Conservation (phyloP, 2,329 filamentous ascomycete species). For the Trichoderma hamatum region DNA sequence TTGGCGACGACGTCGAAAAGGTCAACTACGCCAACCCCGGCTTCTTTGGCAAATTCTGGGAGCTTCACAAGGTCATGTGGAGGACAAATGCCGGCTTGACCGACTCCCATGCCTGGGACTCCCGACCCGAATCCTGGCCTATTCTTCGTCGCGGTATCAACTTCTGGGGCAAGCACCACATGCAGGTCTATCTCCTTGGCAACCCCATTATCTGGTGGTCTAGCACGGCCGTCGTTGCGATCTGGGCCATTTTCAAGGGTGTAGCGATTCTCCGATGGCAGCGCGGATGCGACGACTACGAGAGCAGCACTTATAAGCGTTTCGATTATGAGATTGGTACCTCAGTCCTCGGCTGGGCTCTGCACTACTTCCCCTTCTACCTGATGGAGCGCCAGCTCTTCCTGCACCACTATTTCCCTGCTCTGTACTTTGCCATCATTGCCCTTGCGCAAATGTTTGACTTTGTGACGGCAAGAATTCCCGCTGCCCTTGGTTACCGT, state of each 20-base stretch:
- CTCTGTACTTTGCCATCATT: conserved; percentile 92
- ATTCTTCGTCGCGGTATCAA: conserved; percentile 93
- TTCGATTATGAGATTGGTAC: conserved; percentile 97
- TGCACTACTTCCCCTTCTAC: conserved; percentile 99
- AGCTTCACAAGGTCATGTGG: conserved; percentile 99
- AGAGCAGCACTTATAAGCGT: conserved; percentile 81
- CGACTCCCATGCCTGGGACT: conserved; percentile 98
- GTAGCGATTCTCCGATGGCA: conserved; percentile 91
- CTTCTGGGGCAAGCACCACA: conserved; percentile 95
- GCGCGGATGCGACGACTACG: conserved; percentile 86
- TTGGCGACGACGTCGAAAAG: conserved; percentile 78
- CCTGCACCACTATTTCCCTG: conserved; percentile 97
- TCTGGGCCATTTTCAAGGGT: conserved; percentile 84
- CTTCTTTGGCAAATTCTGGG: conserved; percentile 97
- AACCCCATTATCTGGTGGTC: conserved; percentile 96
- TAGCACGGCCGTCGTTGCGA: conserved; percentile 73
- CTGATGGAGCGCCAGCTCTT: conserved; percentile 98
- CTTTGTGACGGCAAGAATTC: conserved; percentile 75
- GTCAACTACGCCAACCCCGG: conserved; percentile 95
- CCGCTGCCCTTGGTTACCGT: conserved; percentile 67
- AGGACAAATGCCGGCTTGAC: conserved; percentile 94
- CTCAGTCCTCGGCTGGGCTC: conserved; percentile 88
- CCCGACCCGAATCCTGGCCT: conserved; percentile 90
- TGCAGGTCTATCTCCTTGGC: conserved; percentile 94
- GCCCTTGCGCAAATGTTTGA: conserved; percentile 88